These are phyloP conservation scores for Colletotrichum sp. DNA, from an alignment of 2,329 filamentous ascomycete species.

Conservation along the genomic window DNA sequence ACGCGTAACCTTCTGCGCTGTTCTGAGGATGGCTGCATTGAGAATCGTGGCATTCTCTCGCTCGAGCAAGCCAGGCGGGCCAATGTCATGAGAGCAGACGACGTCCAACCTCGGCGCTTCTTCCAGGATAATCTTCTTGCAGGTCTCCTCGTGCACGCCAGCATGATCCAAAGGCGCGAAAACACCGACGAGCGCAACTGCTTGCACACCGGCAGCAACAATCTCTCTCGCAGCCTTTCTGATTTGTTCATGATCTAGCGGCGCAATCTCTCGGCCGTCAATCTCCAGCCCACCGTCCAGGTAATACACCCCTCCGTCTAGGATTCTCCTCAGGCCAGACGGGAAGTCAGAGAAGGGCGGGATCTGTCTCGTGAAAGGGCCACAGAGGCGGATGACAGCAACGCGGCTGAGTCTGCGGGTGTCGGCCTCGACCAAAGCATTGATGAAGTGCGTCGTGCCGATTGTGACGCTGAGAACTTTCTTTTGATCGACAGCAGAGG, in stretches of 20 bases:
- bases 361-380: conserved; percentile 46
- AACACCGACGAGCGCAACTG: conserved; percentile 47
- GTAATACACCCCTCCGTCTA: conserved; percentile 45
- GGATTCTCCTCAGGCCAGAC: conserved; percentile 39
- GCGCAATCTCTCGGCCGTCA: conserved; percentile 49
- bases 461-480: conserved; percentile 53
- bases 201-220: conserved; percentile 35
- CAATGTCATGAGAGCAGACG: conserved; percentile 48
- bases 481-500: conserved; percentile 38
- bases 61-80: conserved; percentile 46
- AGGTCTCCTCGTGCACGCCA: conserved; percentile 46
- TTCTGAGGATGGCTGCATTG: conserved; percentile 55
- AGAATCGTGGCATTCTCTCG: conserved; percentile 61
- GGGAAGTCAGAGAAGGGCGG: conserved; percentile 54
- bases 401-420: conserved; percentile 45
- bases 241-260: conserved; percentile 42
- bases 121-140: conserved; percentile 39
- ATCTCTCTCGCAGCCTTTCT: conserved; percentile 35
- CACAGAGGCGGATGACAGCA: conserved; percentile 50
- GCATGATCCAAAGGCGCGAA: conserved; percentile 51
- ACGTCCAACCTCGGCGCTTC: conserved; percentile 38
- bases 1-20: conserved; percentile 49
- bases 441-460: conserved; percentile 56
- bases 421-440: conserved; percentile 52
- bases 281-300: conserved; percentile 53